Evolutionary conservation across 306 rosid genomes (phyloP), one percentile per base, ranked within the genome.

Genomic region (Oemleria cerasiformis): DNA sequence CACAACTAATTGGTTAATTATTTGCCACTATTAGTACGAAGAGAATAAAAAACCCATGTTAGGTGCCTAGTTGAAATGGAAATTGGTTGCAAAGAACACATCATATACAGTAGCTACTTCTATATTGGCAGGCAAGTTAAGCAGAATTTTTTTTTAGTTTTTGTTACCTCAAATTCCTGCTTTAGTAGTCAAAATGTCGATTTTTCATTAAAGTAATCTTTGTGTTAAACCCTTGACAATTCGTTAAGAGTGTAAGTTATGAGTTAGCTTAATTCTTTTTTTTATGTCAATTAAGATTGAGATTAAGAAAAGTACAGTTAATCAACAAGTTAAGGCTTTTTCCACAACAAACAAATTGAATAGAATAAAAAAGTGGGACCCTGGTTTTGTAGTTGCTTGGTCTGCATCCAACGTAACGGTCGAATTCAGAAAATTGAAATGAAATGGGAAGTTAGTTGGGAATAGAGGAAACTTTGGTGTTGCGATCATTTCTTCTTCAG

Each of bases 361-460:
- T 53, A 69, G 21, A 67, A 47, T 42, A 48, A 41, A 6, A 4
- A 30, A 44, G 80, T 41, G 81, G 85, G 84, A 10, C 80, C 76
- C 49, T 20, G 39, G 36, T 30, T 30, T 49, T 41, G 17, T 69
- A 11, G 85, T 75, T 83, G 85, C 81, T 73, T 72, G 68, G 78
- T 75, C 82, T 54, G 68, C 80, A 43, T 80, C 82, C 75, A 68
- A 83, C 67, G 81, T 57, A 80, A 85, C 83, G 85, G 87, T 75
- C 81, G 83, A 73, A 62, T 61, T 57, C 53, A 65, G 55, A 58
- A 64, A 65, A 47, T 51, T 71, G 47, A 77, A n/a, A 66, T 30
- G 36, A 76, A 60, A 47, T 40, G 78, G 61, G 73, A 15, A 75
- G 84, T 80, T 85, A 77, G 86, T 85, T 65, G 75, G 64, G 78